Base-by-base conservation (phyloP, 2,329 filamentous ascomycete genomes). In the Xylaria sp. region DNA sequence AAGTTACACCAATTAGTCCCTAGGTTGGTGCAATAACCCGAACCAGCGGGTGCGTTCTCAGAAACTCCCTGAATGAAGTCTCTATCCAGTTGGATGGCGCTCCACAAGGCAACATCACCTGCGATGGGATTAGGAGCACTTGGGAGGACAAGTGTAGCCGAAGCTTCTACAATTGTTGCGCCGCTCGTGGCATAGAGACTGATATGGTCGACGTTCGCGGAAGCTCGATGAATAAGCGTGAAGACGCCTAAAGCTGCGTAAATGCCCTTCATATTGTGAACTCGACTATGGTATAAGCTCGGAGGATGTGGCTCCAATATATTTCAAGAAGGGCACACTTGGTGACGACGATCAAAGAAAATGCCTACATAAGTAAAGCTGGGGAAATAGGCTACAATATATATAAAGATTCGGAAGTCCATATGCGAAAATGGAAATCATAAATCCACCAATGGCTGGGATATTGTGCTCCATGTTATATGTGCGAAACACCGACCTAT, bases 1-100 rank as follows among this genome's bases (percentile, higher is more conserved):
- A 65, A 61, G 45, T 65, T 65, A 17, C 63, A 65, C 63, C 58
- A 65, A n/a, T 65, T 65, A 27, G 51, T 36, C n/a, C 50, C 56
- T 25, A 61, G 51, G 20, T 42, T 60, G 44, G 44, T 42, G 20
- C 63, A 65, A 42, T 65, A 65, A 17, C 57, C 63, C 25, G 49
- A n/a, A 13, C 63, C 57, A 49, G 42, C 44, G 36, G 63, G 63
- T 1, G 63, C 49, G 27, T 65, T 65, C 63, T 65, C 51, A 6
- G 63, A 29, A 10, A 62, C 58, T 10, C 63, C 63, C 20, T 65
- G 58, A 9, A 65, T 36, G 22, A 65, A 65, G 58, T 65, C 63
- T 20, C 13, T 56, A 6, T 65, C 63, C 1, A 65, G 51, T 27
- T 56, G 57, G 17, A 65, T 51, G 22, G 49, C 58, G 17, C 57